phyloP scores from a whole-genome alignment of 768 basidiomycete genomes.

The Hypsizygus marmoreus region DNA sequence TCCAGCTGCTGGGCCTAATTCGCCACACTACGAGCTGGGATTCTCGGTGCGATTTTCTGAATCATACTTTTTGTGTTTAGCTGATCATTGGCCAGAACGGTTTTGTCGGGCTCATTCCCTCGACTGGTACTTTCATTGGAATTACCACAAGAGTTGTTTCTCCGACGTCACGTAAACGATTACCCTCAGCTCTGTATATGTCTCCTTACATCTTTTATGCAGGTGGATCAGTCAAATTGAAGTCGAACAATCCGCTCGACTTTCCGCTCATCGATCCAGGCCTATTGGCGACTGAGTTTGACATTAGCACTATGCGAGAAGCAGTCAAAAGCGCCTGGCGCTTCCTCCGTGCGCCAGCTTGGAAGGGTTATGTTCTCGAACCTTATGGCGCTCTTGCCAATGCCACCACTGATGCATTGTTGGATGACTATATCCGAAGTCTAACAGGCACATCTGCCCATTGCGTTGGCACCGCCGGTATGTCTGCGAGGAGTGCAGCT shows the following conservation, averaged over 20 bases:
- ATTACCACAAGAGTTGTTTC: conserved; percentile 18
- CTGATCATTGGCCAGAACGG: conserved; percentile 14
- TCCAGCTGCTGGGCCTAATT: conserved; percentile 24
- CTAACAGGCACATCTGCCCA: conserved; percentile 11
- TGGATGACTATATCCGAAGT: conserved; percentile 10
- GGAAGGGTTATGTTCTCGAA: conserved; percentile 13
- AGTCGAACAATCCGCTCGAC: conserved; percentile 11
- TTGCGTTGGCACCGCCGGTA: conserved; percentile 13
- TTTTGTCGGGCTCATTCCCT: conserved; percentile 11
- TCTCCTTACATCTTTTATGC: not conserved
- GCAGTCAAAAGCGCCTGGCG: conserved; percentile 16
- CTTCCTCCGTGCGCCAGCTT: conserved; percentile 13
- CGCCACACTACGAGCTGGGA: conserved; percentile 26
- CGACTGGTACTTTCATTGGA: conserved; percentile 14
- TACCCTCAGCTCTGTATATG: not conserved
- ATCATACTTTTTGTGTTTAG: too few relatives aligned
- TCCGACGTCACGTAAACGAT: conserved; percentile 18
- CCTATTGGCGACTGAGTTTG: conserved; percentile 14
- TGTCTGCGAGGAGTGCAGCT: conserved; percentile 11
- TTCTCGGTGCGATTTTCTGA: conserved; percentile 12
- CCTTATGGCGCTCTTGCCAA: conserved; percentile 13
- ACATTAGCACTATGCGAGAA: conserved; percentile 16
- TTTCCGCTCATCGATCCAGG: conserved; percentile 18
- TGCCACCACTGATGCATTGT: conserved; percentile 6
- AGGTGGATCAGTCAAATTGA: conserved; percentile 14